These are phyloP conservation scores for Didymella pomorum DNA, from an alignment of 2,329 filamentous ascomycete species.

Conservation along the genomic window DNA sequence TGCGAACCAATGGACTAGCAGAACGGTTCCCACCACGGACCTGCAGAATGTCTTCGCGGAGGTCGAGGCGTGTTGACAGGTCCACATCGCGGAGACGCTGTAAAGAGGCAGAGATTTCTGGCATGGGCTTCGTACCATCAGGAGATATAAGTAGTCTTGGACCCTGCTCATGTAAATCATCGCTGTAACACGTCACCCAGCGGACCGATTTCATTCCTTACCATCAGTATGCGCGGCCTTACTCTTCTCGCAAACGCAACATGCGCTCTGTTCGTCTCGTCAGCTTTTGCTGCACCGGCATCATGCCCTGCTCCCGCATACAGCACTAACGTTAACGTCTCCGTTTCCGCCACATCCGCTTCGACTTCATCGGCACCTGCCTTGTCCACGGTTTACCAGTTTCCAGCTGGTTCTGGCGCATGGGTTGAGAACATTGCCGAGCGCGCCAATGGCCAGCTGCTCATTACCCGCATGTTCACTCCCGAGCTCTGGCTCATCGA, in stretches of 20 bases:
- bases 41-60: constrained; percentile 5
- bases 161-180: constrained; percentile 11
- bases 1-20: constrained; percentile 9
- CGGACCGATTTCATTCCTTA: constrained; percentile 3
- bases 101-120: constrained; percentile 20
- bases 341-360: neutral
- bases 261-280: constrained; percentile 15
- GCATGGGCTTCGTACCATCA: constrained; percentile 3
- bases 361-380: constrained; percentile 6
- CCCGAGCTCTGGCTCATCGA: constrained; percentile 23
- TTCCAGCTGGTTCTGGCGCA: constrained; percentile 14
- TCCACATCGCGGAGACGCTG: constrained; percentile 16
- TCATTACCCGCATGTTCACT: constrained; percentile 21
- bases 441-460: constrained; percentile 20
- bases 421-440: constrained; percentile 24
- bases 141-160: constrained; percentile 8
- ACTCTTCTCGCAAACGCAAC: constrained; percentile 8
- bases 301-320: constrained; percentile 9
- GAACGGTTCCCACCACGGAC: constrained; percentile 9
- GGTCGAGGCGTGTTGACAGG: constrained; percentile 12
- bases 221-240: constrained; percentile 16
- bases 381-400: constrained; percentile 15
- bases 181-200: constrained; percentile 10
- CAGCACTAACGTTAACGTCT: neutral
- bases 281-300: constrained; percentile 10